Percentiles rank a stretch among this genome's conserved stretches.
phyloP scores from a whole-genome alignment of 495 filamentous ascomycete genomes.

The Aspergillus baeticus region DNA sequence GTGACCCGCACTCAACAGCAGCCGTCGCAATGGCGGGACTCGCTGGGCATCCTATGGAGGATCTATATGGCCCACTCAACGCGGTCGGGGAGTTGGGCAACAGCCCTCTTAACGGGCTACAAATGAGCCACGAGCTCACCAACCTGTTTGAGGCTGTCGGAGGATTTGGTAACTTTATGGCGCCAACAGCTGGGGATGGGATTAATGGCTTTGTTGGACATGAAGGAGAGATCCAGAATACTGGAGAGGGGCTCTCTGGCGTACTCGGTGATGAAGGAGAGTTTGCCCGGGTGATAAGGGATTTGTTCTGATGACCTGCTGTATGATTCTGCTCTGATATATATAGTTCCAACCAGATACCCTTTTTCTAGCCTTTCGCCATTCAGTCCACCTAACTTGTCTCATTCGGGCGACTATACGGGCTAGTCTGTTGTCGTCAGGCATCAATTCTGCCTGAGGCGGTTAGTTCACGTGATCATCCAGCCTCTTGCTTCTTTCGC shows the following conservation, averaged over 20 bases:
- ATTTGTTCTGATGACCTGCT: conserved; percentile 54
- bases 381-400: too few species aligned
- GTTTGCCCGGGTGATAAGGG: conserved; percentile 59
- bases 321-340: background rate
- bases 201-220: conserved; percentile 43
- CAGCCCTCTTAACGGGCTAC: conserved; percentile 59
- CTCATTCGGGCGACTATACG: too few species aligned
- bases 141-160: conserved; percentile 72
- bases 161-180: conserved; percentile 49
- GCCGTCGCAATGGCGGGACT: conserved; percentile 74
- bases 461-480: background rate
- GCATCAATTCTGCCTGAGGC: background rate
- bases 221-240: conserved; percentile 46
- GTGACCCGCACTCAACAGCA: conserved; percentile 62
- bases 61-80: conserved; percentile 51
- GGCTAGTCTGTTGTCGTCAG: background rate
- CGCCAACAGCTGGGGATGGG: conserved; percentile 33
- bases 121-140: conserved; percentile 64
- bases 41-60: conserved; percentile 66
- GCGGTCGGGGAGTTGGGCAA: conserved; percentile 50
- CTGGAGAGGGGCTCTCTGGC: conserved; percentile 45
- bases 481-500: background rate
- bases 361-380: background rate
- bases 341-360: background rate
- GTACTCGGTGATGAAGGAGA: conserved; percentile 63